Percentiles rank a stretch among this genome's conserved stretches.
Conservation (phyloP, 306 rosid species). For the Myrica gale region DNA sequence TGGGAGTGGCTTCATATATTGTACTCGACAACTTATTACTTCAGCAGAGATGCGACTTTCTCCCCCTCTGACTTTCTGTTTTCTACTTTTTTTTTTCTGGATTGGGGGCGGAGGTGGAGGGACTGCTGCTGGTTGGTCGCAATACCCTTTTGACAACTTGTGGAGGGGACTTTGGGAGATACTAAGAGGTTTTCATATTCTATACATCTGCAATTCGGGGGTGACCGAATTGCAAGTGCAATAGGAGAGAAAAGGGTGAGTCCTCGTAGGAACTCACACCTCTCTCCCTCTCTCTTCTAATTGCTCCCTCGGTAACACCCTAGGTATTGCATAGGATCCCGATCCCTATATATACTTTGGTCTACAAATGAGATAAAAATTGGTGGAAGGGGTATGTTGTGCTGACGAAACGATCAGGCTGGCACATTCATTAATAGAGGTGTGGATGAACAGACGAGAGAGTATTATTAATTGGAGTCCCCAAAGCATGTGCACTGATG, state of each 20-base stretch:
- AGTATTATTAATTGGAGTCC: not conserved
- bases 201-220: no score
- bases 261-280: no score
- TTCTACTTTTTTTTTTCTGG: not conserved
- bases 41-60: not conserved
- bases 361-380: not conserved
- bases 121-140: not conserved
- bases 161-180: not conserved
- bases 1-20: not conserved
- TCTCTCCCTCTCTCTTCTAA: no score
- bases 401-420: not conserved
- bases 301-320: no score
- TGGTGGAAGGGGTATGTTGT: not conserved
- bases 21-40: not conserved
- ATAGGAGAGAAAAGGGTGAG: no score
- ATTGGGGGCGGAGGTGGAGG: not conserved
- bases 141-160: not conserved
- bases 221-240: no score
- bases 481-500: not conserved
- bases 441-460: not conserved
- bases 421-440: constrained; percentile 6
- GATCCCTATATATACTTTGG: no score
- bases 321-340: no score
- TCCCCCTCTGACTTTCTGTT: not conserved
- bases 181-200: not conserved